Conservation (phyloP, 2,329 filamentous ascomycete species). For the Aspergillus candidus region DNA sequence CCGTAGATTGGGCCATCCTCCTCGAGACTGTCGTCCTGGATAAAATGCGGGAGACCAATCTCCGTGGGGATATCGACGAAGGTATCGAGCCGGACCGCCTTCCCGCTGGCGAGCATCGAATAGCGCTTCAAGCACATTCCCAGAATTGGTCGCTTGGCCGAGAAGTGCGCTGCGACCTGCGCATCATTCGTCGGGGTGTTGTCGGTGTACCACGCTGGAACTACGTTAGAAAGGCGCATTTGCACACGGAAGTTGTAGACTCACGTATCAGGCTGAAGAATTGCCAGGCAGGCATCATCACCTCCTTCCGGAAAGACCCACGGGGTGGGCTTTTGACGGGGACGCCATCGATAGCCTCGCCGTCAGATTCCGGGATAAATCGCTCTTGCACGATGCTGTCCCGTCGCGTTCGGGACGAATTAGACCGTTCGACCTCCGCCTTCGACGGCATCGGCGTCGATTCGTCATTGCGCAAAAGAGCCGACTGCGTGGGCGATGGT, state of each 20-base stretch:
- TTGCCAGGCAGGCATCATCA: conserved; percentile 95
- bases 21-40: conserved; percentile 67
- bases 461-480: conserved; percentile 18
- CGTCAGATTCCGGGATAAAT: conserved; percentile 38
- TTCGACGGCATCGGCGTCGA: conserved; percentile 22
- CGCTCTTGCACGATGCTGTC: conserved; percentile 41
- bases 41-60: conserved; percentile 78
- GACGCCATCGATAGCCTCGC: conserved; percentile 30
- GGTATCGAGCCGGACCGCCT: conserved; percentile 67
- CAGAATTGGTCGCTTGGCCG: conserved; percentile 72
- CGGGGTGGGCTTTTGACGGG: conserved; percentile 28
- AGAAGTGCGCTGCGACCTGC: conserved; percentile 85
- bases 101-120: conserved; percentile 63
- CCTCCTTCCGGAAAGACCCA: conserved; percentile 61
- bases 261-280: conserved; percentile 89
- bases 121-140: conserved; percentile 93
- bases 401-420: conserved; percentile 24
- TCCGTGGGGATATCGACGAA: conserved; percentile 89
- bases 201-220: conserved; percentile 75
- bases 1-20: conserved; percentile 64
- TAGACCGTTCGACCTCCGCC: conserved; percentile 20
- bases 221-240: conserved; percentile 27
- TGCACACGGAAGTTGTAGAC: conserved; percentile 24
- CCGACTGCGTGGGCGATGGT: conserved; percentile 25
- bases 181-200: conserved; percentile 60